Evolutionary conservation across 768 basidiomycete genomes (phyloP), one percentile per base, ranked within the genome.

Genomic region (Podaxis sp.): DNA sequence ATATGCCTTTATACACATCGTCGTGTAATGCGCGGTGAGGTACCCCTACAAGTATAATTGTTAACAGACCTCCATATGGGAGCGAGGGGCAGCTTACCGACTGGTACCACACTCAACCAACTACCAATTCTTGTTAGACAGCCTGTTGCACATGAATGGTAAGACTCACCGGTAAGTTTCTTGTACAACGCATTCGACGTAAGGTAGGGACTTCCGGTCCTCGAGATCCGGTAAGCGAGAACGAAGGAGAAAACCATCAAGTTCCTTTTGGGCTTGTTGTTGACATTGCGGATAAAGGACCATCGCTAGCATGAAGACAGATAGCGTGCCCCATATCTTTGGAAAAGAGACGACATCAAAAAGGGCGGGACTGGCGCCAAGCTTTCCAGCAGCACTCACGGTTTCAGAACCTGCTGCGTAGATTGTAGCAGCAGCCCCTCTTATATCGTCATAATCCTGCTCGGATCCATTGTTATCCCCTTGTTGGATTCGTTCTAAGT

Each of bases 371-470:
- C 12, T 12, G 8, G 24, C 12, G 11, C 3, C 0, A 7, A 1
- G 12, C 10, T 24, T 50, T 50, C 13, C 15, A 46, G 20, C 49
- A 50, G 12, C 40, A 67, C 72, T 24, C 51, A 87, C 88, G 0
- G 87, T 89, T 66, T 90, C 89, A 37, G 84, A 76, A 64, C 87
- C 87, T 15, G 82, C 85, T 3, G 79, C 75, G 69, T 22, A 88
- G 90, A 92, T 90, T 33, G 89, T 89, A 72, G 90, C 90, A n/a
- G 91, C 90, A 1, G 88, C 85, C 86, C 89, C 89, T 64, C 88
- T 87, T 17, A 65, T 68, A 20, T 78, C 81, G 50, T 65, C 50
- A 8, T 22, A 24, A 6, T 50, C 49, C 7, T 26, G 11, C 12
- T 24, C 8, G 4, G 49, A 24, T 20, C 20, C n/a, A 0, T 46